Evolutionary conservation across 441 rosid genomes (phyloP), one percentile per base, ranked within the genome.

Genomic region (Adansonia grandidieri): DNA sequence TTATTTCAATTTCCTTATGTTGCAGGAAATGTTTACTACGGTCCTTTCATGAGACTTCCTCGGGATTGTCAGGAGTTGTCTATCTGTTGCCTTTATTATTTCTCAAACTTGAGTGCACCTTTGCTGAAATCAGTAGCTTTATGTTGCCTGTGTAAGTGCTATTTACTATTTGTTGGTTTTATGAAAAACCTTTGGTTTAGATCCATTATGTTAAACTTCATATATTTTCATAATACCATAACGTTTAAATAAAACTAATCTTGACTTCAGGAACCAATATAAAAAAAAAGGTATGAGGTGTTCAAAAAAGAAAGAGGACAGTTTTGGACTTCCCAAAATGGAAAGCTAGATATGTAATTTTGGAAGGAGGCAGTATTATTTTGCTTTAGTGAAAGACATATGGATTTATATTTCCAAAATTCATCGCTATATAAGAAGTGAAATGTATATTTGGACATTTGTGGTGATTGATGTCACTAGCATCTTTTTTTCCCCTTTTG

Each of bases 1-100:
- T 71, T 75, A 54, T 15, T 77, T 15, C 50, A 63, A 28, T 54
- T 32, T 82, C 20, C 68, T 24, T 81, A n/a, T 70, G 72, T 61
- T 81, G 71, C 89, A 90, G 98, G 92, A 82, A 82, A 82, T 20
- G 73, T 80, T 70, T 20, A 58, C 58, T 84, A 84, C 84, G 99
- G 99, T 75, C 91, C 94, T 76, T 94, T 96, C 87, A 57, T 87
- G 62, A 88, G 83, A 74, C 97, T 96, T 81, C 87, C 92, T 28
- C 51, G 80, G 83, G 92, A 88, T 82, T 81, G 81, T 77, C 98
- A 94, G 86, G 96, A 93, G 77, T 84, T 93, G 74, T 80, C 98
- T 40, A 74, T 92, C 66, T 86, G 86, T 79, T 85, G 93, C 85
- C 92, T 94, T 54, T 91, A 85, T 84, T 94, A 93, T 82, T 94